These are phyloP conservation scores for Fusarium scirpi DNA, from an alignment of 2,329 filamentous ascomycete species.

Conservation along the genomic window DNA sequence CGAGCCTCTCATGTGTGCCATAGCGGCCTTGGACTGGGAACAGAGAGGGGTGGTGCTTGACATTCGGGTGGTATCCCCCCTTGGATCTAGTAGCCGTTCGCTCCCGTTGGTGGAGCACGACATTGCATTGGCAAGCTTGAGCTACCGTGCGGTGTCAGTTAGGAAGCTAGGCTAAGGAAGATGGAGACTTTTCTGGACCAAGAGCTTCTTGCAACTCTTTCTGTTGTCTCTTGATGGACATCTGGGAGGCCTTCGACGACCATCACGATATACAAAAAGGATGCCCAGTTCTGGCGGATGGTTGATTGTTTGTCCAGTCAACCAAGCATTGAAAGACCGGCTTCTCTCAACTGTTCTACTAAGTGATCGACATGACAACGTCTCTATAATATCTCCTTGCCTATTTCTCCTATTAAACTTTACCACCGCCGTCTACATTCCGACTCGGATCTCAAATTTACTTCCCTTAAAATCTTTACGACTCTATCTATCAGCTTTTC, in stretches of 20 bases:
- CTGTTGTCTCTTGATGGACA: constrained; percentile 31
- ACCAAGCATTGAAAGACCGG: constrained; percentile 46
- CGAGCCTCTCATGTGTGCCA: constrained; percentile 37
- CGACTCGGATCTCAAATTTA: background rate
- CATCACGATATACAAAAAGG: constrained; percentile 50
- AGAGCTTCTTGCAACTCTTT: constrained; percentile 31
- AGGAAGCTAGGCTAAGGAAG: constrained; percentile 27
- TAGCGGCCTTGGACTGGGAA: constrained; percentile 22
- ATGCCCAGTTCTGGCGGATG: constrained; percentile 36
- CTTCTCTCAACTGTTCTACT: constrained; percentile 42
- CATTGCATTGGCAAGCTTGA: constrained; percentile 29
- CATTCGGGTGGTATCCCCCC: constrained; percentile 32
- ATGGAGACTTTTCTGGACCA: constrained; percentile 41
- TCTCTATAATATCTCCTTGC: constrained; percentile 35
- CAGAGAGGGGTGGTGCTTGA: constrained; percentile 29
- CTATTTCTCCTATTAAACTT: constrained; percentile 17
- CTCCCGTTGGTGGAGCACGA: constrained; percentile 44
- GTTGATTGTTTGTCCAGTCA: constrained; percentile 30
- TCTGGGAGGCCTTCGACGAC: constrained; percentile 46
- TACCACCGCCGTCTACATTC: constrained; percentile 15
- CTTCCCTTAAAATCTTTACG: constrained; percentile 18
- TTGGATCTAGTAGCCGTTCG: constrained; percentile 46
- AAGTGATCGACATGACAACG: constrained; percentile 41
- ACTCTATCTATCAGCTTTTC: constrained; percentile 1
- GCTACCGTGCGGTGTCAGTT: constrained; percentile 11